Percentiles rank a stretch among this genome's conserved stretches.
These are phyloP conservation scores for Brassica nigra DNA, from an alignment of 345 rosid species.

Conservation along the genomic window DNA sequence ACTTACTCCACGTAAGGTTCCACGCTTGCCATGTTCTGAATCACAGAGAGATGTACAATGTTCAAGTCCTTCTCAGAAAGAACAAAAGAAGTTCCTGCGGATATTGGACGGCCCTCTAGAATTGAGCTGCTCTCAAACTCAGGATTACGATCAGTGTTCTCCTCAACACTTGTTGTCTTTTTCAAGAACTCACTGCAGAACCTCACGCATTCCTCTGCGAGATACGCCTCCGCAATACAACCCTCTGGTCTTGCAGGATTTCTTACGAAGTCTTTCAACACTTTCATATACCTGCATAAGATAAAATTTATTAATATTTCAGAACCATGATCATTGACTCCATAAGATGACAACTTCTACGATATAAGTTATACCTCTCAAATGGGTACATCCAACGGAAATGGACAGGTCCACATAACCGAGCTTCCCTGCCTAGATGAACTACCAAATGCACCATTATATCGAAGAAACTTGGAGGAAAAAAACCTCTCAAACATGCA, in stretches of 20 bases:
- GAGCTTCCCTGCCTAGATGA: not conserved
- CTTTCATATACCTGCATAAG: not conserved
- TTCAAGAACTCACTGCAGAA: not conserved
- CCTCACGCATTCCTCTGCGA: not conserved
- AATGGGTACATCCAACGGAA: not conserved
- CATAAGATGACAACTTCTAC: too few species aligned
- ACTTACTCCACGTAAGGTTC: too few species aligned
- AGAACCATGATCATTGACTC: too few species aligned
- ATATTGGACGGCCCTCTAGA: not conserved
- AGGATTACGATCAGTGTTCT: not conserved
- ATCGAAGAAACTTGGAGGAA: not conserved
- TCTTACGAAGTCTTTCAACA: not conserved
- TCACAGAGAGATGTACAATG: too few species aligned
- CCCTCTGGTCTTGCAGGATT: not conserved
- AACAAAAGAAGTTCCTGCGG: too few species aligned
- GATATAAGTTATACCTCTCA: too few species aligned
- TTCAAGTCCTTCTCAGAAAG: too few species aligned
- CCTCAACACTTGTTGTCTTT: not conserved
- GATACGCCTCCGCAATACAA: not conserved
- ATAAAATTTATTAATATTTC: too few species aligned
- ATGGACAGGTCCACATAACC: not conserved
- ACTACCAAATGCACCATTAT: not conserved
- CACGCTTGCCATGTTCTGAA: too few species aligned
- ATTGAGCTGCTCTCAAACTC: not conserved
- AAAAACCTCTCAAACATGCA: constrained; percentile 1